Evolutionary conservation across 768 basidiomycete species (phyloP).

Genomic region (Saitozyma sp.): DNA sequence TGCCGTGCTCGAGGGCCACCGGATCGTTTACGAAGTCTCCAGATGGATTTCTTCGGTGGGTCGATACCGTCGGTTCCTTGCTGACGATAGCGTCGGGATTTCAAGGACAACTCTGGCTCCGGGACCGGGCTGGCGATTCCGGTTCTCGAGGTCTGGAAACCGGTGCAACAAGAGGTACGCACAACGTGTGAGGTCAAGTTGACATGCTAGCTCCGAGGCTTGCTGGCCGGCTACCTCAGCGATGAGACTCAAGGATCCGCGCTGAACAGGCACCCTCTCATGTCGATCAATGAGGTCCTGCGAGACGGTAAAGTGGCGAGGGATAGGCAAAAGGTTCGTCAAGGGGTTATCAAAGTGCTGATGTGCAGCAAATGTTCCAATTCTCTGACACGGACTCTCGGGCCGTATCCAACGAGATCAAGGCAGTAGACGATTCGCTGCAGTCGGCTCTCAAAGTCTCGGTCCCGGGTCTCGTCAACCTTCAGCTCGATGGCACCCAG

Average conservation of each 20-base stretch:
- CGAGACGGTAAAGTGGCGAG: conserved; percentile 76
- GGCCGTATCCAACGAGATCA: conserved; percentile 65
- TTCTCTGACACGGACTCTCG: conserved; percentile 88
- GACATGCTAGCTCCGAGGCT: conserved; percentile 66
- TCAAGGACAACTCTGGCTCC: conserved; percentile 76
- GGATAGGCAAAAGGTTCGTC: conserved; percentile 73
- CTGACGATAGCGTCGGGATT: conserved; percentile 73
- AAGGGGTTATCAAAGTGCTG: neutral
- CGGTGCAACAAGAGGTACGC: conserved; percentile 81
- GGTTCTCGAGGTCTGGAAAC: conserved; percentile 79
- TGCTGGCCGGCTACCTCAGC: conserved; percentile 86
- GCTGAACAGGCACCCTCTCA: conserved; percentile 80
- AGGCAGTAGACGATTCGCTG: conserved; percentile 78
- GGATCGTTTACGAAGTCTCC: conserved; percentile 85
- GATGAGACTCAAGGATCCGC: conserved; percentile 80
- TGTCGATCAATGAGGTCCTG: conserved; percentile 90
- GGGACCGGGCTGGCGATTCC: conserved; percentile 64
- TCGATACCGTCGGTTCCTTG: conserved; percentile 21
- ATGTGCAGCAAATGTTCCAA: conserved; percentile 73
- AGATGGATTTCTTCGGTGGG: conserved; percentile 87
- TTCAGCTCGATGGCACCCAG: conserved; percentile 21
- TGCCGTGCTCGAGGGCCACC: conserved; percentile 85
- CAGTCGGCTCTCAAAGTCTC: conserved; percentile 80
- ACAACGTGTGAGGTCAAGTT: conserved; percentile 14
- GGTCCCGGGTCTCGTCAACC: conserved; percentile 86